These are phyloP conservation scores for Plasmopara viticola DNA, from an alignment of 352 stramenopile genomes.

Conservation along the genomic window DNA sequence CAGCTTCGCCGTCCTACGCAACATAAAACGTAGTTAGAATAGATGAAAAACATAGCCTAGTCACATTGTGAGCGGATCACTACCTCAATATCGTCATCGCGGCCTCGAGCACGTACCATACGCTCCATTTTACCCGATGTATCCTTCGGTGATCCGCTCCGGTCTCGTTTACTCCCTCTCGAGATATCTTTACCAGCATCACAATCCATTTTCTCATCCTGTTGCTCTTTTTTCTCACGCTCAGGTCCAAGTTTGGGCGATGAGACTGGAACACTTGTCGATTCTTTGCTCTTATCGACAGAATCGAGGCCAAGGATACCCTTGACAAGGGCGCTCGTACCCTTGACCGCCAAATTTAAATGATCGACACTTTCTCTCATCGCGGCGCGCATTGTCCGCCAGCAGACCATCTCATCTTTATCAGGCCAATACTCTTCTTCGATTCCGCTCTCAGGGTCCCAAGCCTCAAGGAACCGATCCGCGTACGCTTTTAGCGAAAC, in stretches of 20 bases:
- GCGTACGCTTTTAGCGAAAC: slow-evolving; percentile 77
- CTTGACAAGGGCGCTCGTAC: slow-evolving; percentile 60
- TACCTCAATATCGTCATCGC: slow-evolving; percentile 28
- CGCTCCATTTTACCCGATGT: slow-evolving; percentile 28
- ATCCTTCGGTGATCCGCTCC: slow-evolving; percentile 28
- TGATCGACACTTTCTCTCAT: slow-evolving; percentile 74
- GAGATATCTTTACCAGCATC: slow-evolving; percentile 7
- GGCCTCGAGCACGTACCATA: slow-evolving; percentile 15
- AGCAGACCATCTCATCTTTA: slow-evolving; percentile 88
- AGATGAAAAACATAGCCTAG: no score
- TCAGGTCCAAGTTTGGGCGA: slow-evolving; percentile 5
- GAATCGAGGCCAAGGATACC: slow-evolving; percentile 48
- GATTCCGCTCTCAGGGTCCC: slow-evolving; percentile 93
- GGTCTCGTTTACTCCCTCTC: slow-evolving; percentile 26
- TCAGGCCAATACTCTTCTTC: slow-evolving; percentile 94
- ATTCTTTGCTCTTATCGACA: slow-evolving; percentile 17
- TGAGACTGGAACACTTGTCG: slow-evolving; percentile 3
- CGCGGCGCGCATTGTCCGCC: slow-evolving; percentile 70
- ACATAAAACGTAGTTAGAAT: no score
- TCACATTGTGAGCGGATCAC: neutral
- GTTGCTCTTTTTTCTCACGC: slow-evolving; percentile 18
- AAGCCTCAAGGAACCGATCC: slow-evolving; percentile 88
- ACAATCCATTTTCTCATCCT: slow-evolving; percentile 3
- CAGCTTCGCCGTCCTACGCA: no score
- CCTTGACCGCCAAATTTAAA: slow-evolving; percentile 58